Conservation (phyloP, 192 early-diverging fungal species). For the Coemansia sp. region DNA sequence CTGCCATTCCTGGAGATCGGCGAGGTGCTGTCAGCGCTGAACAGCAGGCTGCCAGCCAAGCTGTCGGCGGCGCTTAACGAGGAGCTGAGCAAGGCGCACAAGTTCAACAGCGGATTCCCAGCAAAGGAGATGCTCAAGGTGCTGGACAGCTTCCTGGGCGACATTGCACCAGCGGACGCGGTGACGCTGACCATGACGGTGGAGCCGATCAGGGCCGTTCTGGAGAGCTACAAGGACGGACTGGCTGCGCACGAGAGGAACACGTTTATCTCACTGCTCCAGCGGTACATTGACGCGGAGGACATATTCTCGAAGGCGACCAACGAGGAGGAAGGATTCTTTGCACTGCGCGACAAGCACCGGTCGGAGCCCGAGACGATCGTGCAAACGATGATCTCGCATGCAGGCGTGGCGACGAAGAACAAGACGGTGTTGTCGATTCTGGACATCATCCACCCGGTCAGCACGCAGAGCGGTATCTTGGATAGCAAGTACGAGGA, state of each 20-base stretch:
- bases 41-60: conserved; percentile 81
- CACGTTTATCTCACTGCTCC: conserved; percentile 73
- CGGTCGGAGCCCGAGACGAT: conserved; percentile 78
- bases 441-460: conserved; percentile 77
- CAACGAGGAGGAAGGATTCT: conserved; percentile 83
- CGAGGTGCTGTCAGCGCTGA: conserved; percentile 76
- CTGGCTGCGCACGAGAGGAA: conserved; percentile 72
- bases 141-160: conserved; percentile 58
- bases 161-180: conserved; percentile 64
- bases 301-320: conserved; percentile 70
- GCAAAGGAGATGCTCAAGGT: conserved; percentile 64
- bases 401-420: conserved; percentile 77
- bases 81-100: conserved; percentile 49
- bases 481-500: conserved; percentile 73
- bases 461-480: conserved; percentile 58
- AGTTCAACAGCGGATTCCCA: conserved; percentile 60
- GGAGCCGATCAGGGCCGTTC: conserved; percentile 64
- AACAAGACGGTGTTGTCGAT: conserved; percentile 76
- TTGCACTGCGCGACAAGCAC: conserved; percentile 81
- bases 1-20: conserved; percentile 84
- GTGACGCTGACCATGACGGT: conserved; percentile 62
- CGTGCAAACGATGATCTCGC: conserved; percentile 71
- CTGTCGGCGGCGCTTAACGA: conserved; percentile 57
- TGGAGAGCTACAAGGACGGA: conserved; percentile 72
- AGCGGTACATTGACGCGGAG: conserved; percentile 86